phyloP scores from a whole-genome alignment of 352 stramenopile genomes.

The Phytopythium ostracodes region DNA sequence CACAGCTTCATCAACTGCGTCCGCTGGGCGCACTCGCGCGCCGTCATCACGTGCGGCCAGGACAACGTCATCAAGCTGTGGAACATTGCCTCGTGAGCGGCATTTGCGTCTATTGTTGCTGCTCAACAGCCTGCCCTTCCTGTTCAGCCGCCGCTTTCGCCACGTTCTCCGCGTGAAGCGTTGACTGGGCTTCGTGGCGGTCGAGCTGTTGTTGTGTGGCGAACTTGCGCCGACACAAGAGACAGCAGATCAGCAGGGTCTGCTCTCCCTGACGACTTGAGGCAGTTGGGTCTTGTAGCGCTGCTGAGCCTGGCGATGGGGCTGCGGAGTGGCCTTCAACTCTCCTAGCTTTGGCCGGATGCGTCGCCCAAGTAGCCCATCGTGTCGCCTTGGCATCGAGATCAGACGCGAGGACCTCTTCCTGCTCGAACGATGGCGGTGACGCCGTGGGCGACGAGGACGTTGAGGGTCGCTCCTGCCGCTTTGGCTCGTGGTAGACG shows the following conservation, averaged over 20 bases:
- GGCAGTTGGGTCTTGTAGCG: background rate
- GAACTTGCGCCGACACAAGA: conserved; percentile 74
- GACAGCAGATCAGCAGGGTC: conserved; percentile 33
- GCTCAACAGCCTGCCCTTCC: conserved; percentile 2
- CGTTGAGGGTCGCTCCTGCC: background rate
- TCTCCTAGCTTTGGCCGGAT: background rate
- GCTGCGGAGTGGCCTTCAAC: background rate
- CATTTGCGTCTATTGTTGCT: background rate
- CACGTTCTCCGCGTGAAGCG: conserved; percentile 48
- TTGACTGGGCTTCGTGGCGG: conserved; percentile 53
- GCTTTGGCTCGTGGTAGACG: conserved; percentile 24
- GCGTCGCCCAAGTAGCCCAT: conserved; percentile 32
- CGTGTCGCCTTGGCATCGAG: conserved; percentile 31
- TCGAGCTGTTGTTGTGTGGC: conserved; percentile 24
- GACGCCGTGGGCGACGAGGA: conserved; percentile 2
- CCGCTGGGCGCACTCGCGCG: conserved; percentile 37
- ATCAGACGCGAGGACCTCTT: conserved; percentile 31
- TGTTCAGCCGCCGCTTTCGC: conserved; percentile 9
- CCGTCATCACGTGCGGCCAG: conserved; percentile 50
- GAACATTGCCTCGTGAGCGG: conserved; percentile 17
- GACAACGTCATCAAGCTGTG: conserved; percentile 77
- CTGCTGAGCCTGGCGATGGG: background rate
- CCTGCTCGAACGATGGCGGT: conserved; percentile 14
- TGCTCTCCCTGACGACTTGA: background rate
- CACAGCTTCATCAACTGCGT: conserved; percentile 69